Percentiles rank a stretch among this genome's conserved stretches.
phyloP scores from a whole-genome alignment of 2,329 filamentous ascomycete species.

The Phaeosphaeria sp. region DNA sequence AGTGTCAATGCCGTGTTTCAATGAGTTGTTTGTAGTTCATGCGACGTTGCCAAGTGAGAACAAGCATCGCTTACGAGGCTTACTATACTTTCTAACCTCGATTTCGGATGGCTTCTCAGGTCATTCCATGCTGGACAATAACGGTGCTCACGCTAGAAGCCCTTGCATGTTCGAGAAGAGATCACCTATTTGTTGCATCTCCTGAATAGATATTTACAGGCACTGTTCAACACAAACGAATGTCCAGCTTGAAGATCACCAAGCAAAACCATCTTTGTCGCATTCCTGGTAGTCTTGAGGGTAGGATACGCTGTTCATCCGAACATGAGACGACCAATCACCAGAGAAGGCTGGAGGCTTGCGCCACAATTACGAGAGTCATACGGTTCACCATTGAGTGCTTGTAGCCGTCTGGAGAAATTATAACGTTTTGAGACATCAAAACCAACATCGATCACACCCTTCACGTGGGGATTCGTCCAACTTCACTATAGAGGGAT shows the following conservation, averaged over 20 bases:
- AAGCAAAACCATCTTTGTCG: too few species aligned
- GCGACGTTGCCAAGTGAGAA: background rate
- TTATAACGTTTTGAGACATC: too few species aligned
- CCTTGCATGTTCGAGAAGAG: background rate
- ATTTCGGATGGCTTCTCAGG: background rate
- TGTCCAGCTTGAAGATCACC: too few species aligned
- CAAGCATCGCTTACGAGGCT: constrained; percentile 4
- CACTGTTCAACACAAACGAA: too few species aligned
- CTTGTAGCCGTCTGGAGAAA: too few species aligned
- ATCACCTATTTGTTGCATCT: background rate
- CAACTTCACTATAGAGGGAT: background rate
- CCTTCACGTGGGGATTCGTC: background rate
- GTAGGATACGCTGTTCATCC: too few species aligned
- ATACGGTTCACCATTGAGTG: too few species aligned
- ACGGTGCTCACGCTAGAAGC: background rate
- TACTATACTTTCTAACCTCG: background rate
- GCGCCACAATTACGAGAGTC: too few species aligned
- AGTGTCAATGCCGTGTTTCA: background rate
- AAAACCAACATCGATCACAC: too few species aligned
- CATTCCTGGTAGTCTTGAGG: too few species aligned
- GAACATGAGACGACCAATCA: too few species aligned
- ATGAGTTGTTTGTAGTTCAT: background rate
- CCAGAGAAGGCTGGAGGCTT: too few species aligned
- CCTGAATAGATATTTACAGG: background rate
- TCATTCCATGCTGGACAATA: background rate